Evolutionary conservation across 2,329 filamentous ascomycete genomes (phyloP), one percentile per base, ranked within the genome.

Genomic region (Zymoseptoria crescenta): DNA sequence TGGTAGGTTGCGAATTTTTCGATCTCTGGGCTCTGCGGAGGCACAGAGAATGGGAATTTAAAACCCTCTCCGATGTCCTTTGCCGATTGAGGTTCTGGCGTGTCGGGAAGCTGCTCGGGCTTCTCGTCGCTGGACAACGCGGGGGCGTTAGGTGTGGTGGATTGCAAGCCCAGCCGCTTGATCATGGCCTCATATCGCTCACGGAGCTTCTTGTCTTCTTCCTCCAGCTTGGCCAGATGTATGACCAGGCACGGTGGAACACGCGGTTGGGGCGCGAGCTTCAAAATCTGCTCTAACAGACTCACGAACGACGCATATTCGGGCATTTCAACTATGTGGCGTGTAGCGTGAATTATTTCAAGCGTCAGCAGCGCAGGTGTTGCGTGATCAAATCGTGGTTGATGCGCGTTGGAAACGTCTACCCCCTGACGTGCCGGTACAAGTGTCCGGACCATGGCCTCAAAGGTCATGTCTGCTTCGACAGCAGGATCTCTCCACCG

Each of bases 321-420:
- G 13, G 54, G 45, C 29, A 55, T n/a, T 10, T 54, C 49, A 13
- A 20, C 19, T 3, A 52, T 29, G 35, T 13, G n/a, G 2, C 35
- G n/a, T 45, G 35, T 45, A 5, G 13, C 4, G 35, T 16, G 35
- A 16, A 45, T 16, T n/a, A 66, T 29, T 45, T 65, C 61, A 19
- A 65, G 56, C 10, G 65, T 68, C 24, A 65, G 13, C 28, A 67
- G 49, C 16, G 64, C 66, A 45, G 65, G 51, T 54, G 62, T 65
- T 8, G 62, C 58, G 56, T 60, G 66, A 56, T 68, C 65, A 19
- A 41, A 9, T 5, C 49, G 57, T 54, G 21, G 21, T 41, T 59
- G 30, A 53, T 59, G 50, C n/a, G 27, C 29, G 13, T 59, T 21
- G 24, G 51, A 54, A 20, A 27, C 51, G 19, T 35, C 55, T 20